These are phyloP conservation scores for Acanthamoeba castellanii DNA, from an alignment of 208 protist species.

Conservation along the genomic window DNA sequence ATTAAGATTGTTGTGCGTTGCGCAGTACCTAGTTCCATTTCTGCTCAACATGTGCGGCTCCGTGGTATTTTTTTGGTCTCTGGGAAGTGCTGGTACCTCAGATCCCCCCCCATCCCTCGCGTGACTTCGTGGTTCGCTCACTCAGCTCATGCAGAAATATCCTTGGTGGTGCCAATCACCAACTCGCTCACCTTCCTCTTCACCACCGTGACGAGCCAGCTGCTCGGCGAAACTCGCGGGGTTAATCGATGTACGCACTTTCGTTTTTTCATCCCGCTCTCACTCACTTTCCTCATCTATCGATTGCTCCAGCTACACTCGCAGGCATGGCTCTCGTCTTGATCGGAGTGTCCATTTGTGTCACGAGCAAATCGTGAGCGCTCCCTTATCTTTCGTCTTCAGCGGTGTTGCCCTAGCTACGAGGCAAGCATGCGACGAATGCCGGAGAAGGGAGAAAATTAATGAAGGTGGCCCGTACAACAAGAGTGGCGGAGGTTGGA, in stretches of 20 bases:
- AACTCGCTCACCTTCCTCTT: constrained; percentile 72
- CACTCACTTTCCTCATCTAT: background rate
- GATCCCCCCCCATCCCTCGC: background rate
- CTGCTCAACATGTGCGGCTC: constrained; percentile 73
- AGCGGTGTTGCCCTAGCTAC: background rate
- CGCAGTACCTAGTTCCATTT: constrained; percentile 54
- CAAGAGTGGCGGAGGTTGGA: background rate
- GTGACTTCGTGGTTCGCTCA: background rate
- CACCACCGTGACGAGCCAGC: constrained; percentile 62
- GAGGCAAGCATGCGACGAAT: background rate
- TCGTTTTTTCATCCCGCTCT: background rate
- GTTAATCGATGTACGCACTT: background rate
- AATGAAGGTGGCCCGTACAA: background rate
- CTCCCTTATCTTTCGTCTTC: background rate
- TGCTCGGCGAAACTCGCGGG: constrained; percentile 34
- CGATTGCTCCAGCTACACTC: background rate
- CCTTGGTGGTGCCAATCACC: constrained; percentile 52
- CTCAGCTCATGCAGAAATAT: constrained; percentile 15
- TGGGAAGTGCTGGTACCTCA: background rate
- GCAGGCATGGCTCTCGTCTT: constrained; percentile 48
- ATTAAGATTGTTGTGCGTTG: background rate
- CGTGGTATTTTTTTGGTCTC: constrained; percentile 67
- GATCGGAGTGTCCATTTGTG: constrained; percentile 55
- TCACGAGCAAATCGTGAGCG: constrained; percentile 48
- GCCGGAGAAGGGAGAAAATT: background rate